These are phyloP conservation scores for Lipomyces orientalis DNA, from an alignment of 805 yeast species.

Conservation along the genomic window DNA sequence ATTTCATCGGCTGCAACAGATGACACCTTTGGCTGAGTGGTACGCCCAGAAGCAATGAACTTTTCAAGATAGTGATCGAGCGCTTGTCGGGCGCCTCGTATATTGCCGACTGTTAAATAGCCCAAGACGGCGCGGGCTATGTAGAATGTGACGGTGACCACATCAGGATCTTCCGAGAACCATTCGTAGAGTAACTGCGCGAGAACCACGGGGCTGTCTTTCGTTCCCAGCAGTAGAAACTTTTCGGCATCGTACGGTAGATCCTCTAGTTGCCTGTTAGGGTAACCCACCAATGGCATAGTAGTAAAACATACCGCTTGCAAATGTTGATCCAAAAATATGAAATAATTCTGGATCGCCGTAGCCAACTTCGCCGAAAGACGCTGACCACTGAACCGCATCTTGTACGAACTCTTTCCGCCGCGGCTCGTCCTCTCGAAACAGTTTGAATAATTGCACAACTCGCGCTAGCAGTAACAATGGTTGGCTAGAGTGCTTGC, in stretches of 20 bases:
- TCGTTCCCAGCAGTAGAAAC: constrained; percentile 70
- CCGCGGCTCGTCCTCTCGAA: constrained; percentile 63
- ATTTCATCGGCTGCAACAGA: constrained; percentile 41
- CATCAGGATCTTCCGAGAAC: constrained; percentile 47
- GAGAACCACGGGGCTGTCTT: constrained; percentile 52
- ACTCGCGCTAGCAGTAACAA: constrained; percentile 46
- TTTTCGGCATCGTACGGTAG: constrained; percentile 69
- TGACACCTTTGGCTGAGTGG: constrained; percentile 15
- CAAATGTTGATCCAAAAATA: constrained; percentile 70
- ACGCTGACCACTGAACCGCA: constrained; percentile 65
- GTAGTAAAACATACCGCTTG: constrained; percentile 38
- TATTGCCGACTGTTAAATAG: constrained; percentile 69
- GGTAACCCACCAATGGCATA: background rate
- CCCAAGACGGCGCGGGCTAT: constrained; percentile 71
- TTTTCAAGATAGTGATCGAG: constrained; percentile 47
- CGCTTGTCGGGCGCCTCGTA: constrained; percentile 60
- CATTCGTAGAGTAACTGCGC: constrained; percentile 59
- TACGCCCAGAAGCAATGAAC: constrained; percentile 41
- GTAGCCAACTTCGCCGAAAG: constrained; percentile 55
- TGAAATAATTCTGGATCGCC: constrained; percentile 82
- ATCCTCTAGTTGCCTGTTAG: constrained; percentile 34
- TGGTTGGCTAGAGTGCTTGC: background rate
- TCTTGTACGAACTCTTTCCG: constrained; percentile 70
- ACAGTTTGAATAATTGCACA: constrained; percentile 50
- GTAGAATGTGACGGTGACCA: constrained; percentile 45